Percentiles rank a stretch among this genome's conserved stretches.
Evolutionary conservation across 257 asterid genomes (phyloP).

Genomic region (Rauvolfia tetraphylla): DNA sequence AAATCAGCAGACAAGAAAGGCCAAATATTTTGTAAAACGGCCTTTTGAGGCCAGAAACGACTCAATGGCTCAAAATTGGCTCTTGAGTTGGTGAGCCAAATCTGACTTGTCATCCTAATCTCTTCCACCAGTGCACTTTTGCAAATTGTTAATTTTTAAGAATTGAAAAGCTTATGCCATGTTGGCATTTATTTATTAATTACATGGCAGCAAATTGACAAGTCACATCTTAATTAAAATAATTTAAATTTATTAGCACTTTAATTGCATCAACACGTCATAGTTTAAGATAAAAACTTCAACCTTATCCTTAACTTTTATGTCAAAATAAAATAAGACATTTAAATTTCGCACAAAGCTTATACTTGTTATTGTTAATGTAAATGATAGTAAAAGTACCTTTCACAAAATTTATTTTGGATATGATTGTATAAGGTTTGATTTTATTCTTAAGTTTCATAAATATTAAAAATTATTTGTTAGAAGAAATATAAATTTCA

Average conservation of each 20-base stretch:
- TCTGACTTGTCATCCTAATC: constrained; percentile 23
- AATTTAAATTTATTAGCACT: not conserved
- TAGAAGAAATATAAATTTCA: too few species aligned
- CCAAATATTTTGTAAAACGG: constrained; percentile 11
- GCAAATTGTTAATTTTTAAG: not conserved
- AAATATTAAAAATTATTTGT: too few species aligned
- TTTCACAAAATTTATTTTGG: too few species aligned
- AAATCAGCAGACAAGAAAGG: not conserved
- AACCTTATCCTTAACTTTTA: too few species aligned
- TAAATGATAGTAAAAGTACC: too few species aligned
- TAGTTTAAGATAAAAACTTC: not conserved
- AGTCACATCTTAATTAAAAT: not conserved
- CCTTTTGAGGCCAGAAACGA: constrained; percentile 17
- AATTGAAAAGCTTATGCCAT: not conserved
- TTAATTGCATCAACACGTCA: not conserved
- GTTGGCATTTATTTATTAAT: not conserved
- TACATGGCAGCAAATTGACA: not conserved
- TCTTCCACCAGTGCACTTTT: not conserved
- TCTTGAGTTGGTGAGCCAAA: not conserved
- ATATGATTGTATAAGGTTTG: too few species aligned
- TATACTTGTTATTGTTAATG: too few species aligned
- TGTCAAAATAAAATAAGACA: too few species aligned
- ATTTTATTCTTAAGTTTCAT: too few species aligned
- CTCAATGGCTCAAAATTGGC: constrained; percentile 1
- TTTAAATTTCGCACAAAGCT: too few species aligned